Evolutionary conservation across 768 basidiomycete genomes (phyloP).

Genomic region (Dictyophora rubrovolvata): DNA sequence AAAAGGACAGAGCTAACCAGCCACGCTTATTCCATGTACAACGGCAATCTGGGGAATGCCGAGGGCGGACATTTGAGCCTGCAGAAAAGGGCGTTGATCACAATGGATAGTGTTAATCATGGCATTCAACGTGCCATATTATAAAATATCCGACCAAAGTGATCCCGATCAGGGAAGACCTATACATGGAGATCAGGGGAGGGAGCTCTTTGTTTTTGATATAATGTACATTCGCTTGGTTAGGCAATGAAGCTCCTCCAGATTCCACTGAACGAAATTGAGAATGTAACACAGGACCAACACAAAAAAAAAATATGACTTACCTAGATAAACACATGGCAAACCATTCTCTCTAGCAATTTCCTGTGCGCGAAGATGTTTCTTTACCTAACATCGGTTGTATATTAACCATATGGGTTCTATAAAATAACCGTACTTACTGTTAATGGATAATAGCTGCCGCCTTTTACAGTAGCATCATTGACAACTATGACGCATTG

Average conservation of each 20-base stretch:
- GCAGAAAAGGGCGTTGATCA: slow-evolving; percentile 9
- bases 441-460: slow-evolving; percentile 84
- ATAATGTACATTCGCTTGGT: slow-evolving; percentile 66
- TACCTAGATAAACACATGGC: slow-evolving; percentile 89
- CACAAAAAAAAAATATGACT: slow-evolving; percentile 16
- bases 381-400: slow-evolving; percentile 58
- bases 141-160: slow-evolving; percentile 95
- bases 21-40: slow-evolving; percentile 91
- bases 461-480: slow-evolving; percentile 89
- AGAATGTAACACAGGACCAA: slow-evolving; percentile 9
- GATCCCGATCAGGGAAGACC: slow-evolving; percentile 90
- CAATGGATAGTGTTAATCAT: neutral
- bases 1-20: slow-evolving; percentile 34
- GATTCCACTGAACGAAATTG: slow-evolving; percentile 59
- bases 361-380: slow-evolving; percentile 89
- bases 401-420: neutral
- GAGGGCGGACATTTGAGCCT: slow-evolving; percentile 90
- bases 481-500: slow-evolving; percentile 91
- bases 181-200: slow-evolving; percentile 15
- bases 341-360: slow-evolving; percentile 85
- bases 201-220: neutral
- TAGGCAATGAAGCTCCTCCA: slow-evolving; percentile 85
- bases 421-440: slow-evolving; percentile 25
- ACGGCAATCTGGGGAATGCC: slow-evolving; percentile 87
- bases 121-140: slow-evolving; percentile 63